Evolutionary conservation across 495 filamentous ascomycete species (phyloP).

Genomic region (Daldinia concentrica): DNA sequence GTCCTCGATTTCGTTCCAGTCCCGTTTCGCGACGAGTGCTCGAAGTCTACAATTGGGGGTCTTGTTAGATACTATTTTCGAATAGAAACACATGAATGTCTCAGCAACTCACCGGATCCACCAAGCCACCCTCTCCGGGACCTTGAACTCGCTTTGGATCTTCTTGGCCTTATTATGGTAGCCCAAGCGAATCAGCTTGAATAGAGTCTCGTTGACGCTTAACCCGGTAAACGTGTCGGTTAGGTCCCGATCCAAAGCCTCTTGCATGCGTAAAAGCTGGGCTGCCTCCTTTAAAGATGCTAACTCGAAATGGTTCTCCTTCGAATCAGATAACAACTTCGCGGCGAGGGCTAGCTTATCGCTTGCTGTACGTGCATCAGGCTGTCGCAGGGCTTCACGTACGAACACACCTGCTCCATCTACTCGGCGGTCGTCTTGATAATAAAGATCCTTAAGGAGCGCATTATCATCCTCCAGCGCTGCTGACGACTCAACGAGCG

Average conservation of each 20-base stretch:
- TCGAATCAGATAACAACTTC: slow-evolving; percentile 83
- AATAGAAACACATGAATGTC: neutral
- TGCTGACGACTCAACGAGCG: slow-evolving; percentile 87
- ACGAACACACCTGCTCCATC: slow-evolving; percentile 91
- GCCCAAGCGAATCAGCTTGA: slow-evolving; percentile 77
- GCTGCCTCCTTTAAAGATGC: slow-evolving; percentile 79
- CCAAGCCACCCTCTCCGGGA: slow-evolving; percentile 87
- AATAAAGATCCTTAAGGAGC: slow-evolving; percentile 93
- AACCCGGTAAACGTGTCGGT: slow-evolving; percentile 80
- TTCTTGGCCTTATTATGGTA: slow-evolving; percentile 84
- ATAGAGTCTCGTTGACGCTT: slow-evolving; percentile 88
- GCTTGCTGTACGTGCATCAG: slow-evolving; percentile 63
- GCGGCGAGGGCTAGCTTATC: slow-evolving; percentile 89
- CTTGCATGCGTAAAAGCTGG: slow-evolving; percentile 82
- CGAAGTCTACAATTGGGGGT: slow-evolving; percentile 65
- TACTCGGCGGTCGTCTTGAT: slow-evolving; percentile 92
- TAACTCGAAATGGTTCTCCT: slow-evolving; percentile 80
- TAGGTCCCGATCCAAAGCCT: slow-evolving; percentile 83
- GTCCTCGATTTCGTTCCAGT: slow-evolving; percentile 94
- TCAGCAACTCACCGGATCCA: slow-evolving; percentile 71
- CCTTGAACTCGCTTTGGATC: slow-evolving; percentile 89
- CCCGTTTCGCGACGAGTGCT: slow-evolving; percentile 85
- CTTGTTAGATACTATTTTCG: slow-evolving; percentile 7
- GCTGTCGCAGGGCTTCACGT: slow-evolving; percentile 76
- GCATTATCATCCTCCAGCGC: slow-evolving; percentile 73